phyloP scores from a whole-genome alignment of 192 early-diverging fungal genomes.

The Podila epigama region DNA sequence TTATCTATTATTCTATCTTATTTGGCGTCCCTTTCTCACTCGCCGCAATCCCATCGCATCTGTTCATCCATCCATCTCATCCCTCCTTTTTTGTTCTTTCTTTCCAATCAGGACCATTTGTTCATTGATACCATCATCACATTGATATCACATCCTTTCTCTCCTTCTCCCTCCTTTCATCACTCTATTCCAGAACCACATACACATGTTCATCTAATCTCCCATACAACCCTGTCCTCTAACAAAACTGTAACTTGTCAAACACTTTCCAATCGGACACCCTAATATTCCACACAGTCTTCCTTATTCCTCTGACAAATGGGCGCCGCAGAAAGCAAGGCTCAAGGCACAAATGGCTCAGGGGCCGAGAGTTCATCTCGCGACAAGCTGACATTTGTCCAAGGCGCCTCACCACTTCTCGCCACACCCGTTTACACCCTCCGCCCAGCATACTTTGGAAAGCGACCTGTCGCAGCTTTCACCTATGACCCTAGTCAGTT shows the following conservation, averaged over 20 bases:
- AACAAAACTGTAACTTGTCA: not conserved
- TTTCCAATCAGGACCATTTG: too few species aligned
- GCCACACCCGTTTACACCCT: conserved; percentile 26
- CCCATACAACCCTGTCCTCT: too few species aligned
- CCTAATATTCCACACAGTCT: not conserved
- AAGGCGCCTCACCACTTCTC: conserved; percentile 16
- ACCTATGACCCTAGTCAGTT: conserved; percentile 42
- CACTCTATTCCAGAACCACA: too few species aligned
- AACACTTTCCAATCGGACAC: not conserved
- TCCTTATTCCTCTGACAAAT: conserved; percentile 1
- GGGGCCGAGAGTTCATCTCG: conserved; percentile 26
- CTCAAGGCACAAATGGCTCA: conserved; percentile 5
- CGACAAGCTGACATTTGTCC: conserved; percentile 27
- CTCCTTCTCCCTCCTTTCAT: too few species aligned
- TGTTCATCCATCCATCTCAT: too few species aligned
- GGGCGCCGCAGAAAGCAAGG: conserved; percentile 47
- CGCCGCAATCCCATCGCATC: too few species aligned
- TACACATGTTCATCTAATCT: too few species aligned
- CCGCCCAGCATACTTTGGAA: conserved; percentile 32
- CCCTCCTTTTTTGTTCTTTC: too few species aligned
- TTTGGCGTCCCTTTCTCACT: too few species aligned
- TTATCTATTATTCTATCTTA: too few species aligned
- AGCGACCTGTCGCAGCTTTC: conserved; percentile 33
- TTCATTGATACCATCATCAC: too few species aligned
- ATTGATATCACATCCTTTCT: too few species aligned